Percentiles rank a stretch among this genome's conserved stretches.
Conservation (phyloP, 768 basidiomycete species). For the Russula olivacea region DNA sequence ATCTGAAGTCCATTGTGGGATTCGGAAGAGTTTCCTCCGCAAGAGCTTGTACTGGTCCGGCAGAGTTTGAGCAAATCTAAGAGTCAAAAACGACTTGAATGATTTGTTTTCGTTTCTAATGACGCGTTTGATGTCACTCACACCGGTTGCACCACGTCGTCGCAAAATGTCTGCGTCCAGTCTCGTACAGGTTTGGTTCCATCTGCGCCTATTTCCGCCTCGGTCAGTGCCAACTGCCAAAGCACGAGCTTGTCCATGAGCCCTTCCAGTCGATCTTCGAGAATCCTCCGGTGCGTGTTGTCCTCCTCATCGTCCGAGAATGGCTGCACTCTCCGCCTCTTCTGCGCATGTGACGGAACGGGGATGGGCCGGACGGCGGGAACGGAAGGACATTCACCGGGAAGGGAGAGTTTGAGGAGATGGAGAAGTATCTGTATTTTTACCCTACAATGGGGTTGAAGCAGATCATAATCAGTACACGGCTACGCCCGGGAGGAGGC, state of each 20-base stretch:
- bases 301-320: conserved; percentile 21
- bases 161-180: conserved; percentile 71
- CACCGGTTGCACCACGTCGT: conserved; percentile 60
- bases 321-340: conserved; percentile 25
- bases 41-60: conserved; percentile 25
- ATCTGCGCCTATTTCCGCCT: conserved; percentile 32
- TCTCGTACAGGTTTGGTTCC: conserved; percentile 35
- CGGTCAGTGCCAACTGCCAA: conserved; percentile 56
- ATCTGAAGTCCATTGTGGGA: conserved; percentile 20
- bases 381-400: conserved; percentile 37
- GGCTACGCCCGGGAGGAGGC: neutral
- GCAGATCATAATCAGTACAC: neutral
- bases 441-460: conserved; percentile 40
- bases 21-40: conserved; percentile 24
- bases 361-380: conserved; percentile 24
- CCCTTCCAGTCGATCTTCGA: conserved; percentile 61
- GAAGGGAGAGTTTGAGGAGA: conserved; percentile 57
- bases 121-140: conserved; percentile 32
- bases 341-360: conserved; percentile 12
- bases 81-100: neutral
- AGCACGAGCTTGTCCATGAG: conserved; percentile 66
- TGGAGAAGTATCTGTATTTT: conserved; percentile 73
- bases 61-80: conserved; percentile 3
- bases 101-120: neutral
- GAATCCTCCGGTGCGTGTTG: conserved; percentile 20